Base-by-base conservation (phyloP, 345 rosid species). In the Rhizophora mangle region DNA sequence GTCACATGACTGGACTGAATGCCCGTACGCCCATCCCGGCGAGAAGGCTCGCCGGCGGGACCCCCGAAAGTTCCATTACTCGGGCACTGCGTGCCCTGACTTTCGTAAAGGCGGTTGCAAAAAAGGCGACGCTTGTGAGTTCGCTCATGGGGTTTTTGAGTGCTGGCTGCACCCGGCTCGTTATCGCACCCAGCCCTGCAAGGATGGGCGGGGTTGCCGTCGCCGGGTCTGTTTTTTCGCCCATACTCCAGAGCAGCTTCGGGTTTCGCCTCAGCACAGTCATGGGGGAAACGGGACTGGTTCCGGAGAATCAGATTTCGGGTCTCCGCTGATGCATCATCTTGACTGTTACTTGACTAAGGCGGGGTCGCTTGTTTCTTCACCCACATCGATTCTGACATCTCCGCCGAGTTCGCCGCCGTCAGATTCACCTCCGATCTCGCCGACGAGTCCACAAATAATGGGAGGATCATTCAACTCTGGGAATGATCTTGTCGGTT, bases 11-110 rank as follows among this genome's bases (percentile, higher is more conserved):
- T 91, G 96, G 98, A 94, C 89, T 0, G 90, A 91, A 58, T 89
- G 98, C 62, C 98, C 98, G 2, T 94, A 81, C 75, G 95, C 96
- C 0, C 98, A 89, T 79, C 88, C 88, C 0, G 91, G 95, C 9
- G 98, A 94, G 82, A 94, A 88, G 80, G 97, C 98, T 20, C 88
- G 87, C 74, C 91, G 98, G 10, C 84, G 97, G 11, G 98, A 94
- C 69, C 98, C 97, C 20, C 87, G 91, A 13, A 83, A 73, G 72
- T 68, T 81, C 69, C 79, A 70, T 29, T 94, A 94, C 82, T 72
- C 80, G n/a, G 88, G 94, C 34, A 76, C 86, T 2, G 86, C 89
- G 27, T 91, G 98, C 74, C 87, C 90, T 0, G 86, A 90, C 37
- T 94, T 86, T 68, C 85, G 93, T 0, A 77, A 81, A 64, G 93